phyloP scores from a whole-genome alignment of 1,284 basidiomycete genomes.

The Leccinum variabile region DNA sequence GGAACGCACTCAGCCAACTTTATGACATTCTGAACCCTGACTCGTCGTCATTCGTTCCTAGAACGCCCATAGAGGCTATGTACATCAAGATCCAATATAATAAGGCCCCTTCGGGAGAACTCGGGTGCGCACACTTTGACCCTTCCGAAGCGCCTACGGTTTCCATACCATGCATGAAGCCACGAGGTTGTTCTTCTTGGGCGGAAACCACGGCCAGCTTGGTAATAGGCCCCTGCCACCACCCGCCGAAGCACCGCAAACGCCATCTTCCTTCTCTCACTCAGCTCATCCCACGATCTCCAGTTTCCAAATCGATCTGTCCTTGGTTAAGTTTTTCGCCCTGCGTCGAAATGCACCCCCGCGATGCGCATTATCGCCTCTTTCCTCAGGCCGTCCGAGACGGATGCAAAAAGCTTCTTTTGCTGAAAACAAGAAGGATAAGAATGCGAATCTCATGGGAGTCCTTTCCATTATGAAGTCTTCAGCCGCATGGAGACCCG shows the following conservation, averaged over 20 bases:
- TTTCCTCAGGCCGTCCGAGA: background rate
- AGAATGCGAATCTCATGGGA: background rate
- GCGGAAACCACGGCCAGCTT: conserved; percentile 12
- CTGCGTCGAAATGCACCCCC: conserved; percentile 4
- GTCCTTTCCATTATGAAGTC: conserved; percentile 13
- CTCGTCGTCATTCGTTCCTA: conserved; percentile 8
- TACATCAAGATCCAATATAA: background rate
- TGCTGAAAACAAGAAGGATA: conserved; percentile 11
- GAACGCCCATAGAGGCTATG: conserved; percentile 2
- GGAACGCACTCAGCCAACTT: background rate
- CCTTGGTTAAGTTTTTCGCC: conserved; percentile 16
- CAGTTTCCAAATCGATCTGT: conserved; percentile 13
- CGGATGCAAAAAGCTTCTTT: conserved; percentile 16
- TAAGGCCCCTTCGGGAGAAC: conserved; percentile 13
- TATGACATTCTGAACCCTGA: background rate
- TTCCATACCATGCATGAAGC: conserved; percentile 10
- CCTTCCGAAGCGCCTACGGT: conserved; percentile 17
- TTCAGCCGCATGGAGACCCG: conserved; percentile 17
- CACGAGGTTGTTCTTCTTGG: conserved; percentile 24
- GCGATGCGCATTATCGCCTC: conserved; percentile 37
- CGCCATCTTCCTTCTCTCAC: background rate
- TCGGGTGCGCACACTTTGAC: conserved; percentile 16
- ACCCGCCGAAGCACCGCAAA: conserved; percentile 15
- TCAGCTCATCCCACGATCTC: background rate
- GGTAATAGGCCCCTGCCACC: conserved; percentile 19